phyloP scores from a whole-genome alignment of 345 rosid genomes.

The Hibiscus syriacus region DNA sequence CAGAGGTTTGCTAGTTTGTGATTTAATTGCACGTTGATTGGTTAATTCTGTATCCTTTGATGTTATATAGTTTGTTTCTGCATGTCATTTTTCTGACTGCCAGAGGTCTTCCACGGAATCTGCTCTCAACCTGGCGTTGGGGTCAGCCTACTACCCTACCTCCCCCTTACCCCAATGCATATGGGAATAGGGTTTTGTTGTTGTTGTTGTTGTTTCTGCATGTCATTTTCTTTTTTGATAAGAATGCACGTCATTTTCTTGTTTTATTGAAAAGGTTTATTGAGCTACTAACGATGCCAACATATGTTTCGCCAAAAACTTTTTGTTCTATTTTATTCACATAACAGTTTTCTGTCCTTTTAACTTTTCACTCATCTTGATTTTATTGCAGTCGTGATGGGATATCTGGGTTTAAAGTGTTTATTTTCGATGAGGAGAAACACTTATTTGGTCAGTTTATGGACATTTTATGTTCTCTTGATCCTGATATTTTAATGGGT shows the following conservation, averaged over 20 bases:
- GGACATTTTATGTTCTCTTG: constrained; percentile 41
- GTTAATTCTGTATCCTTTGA: not conserved
- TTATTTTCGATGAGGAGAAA: constrained; percentile 57
- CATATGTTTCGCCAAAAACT: not conserved
- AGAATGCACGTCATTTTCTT: too few relatives aligned
- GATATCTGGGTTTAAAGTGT: constrained; percentile 48
- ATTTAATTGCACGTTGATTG: not conserved
- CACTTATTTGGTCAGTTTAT: constrained; percentile 48
- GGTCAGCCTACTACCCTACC: too few relatives aligned
- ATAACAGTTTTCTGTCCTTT: not conserved
- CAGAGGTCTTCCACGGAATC: too few relatives aligned
- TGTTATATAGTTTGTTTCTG: not conserved
- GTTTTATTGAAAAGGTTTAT: too few relatives aligned
- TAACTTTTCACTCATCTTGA: constrained; percentile 1
- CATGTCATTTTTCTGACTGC: too few relatives aligned
- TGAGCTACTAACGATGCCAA: constrained; percentile 3
- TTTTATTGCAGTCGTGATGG: constrained; percentile 52
- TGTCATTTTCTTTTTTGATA: too few relatives aligned
- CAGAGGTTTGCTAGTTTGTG: constrained; percentile 38
- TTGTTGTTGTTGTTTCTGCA: too few relatives aligned
- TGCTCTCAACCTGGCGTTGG: too few relatives aligned
- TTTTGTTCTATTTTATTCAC: not conserved
- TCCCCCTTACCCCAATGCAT: too few relatives aligned
- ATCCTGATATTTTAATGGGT: constrained; percentile 84
- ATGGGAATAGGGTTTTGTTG: too few relatives aligned